These are phyloP conservation scores for Edaphochlamys debaryana DNA, from an alignment of 139 green algal genomes.

Conservation along the genomic window DNA sequence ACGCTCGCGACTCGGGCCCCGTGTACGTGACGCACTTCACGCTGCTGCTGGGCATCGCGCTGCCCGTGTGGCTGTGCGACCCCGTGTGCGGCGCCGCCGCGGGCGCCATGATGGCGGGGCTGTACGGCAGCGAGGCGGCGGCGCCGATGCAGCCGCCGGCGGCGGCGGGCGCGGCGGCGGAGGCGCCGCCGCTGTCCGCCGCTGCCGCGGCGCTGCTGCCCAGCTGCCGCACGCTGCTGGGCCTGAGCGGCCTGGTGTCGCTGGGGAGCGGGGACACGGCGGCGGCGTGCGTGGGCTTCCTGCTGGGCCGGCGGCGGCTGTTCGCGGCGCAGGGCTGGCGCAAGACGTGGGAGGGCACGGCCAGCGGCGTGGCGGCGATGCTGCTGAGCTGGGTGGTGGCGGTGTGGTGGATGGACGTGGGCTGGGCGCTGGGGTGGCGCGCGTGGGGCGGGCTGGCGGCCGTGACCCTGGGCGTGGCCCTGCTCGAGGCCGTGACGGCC, in stretches of 20 bases:
- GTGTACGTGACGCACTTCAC: constrained; percentile 85
- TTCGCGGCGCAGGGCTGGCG: constrained; percentile 30
- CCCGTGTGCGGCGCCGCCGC: constrained; percentile 33
- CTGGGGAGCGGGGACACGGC: constrained; percentile 73
- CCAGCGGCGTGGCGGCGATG: constrained; percentile 57
- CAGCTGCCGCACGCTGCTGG: constrained; percentile 25
- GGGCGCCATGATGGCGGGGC: constrained; percentile 28
- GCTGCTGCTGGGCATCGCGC: constrained; percentile 79
- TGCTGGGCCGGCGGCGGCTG: constrained; percentile 51
- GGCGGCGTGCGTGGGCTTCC: constrained; percentile 65
- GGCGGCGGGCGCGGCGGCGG: neutral
- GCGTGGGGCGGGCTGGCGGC: constrained; percentile 6
- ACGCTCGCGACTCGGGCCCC: constrained; percentile 67
- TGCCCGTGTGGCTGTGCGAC: constrained; percentile 67
- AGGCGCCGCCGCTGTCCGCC: constrained; percentile 4
- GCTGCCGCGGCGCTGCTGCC: constrained; percentile 13
- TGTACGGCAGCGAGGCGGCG: constrained; percentile 21
- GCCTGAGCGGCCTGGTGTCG: constrained; percentile 69
- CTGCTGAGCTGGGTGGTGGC: constrained; percentile 57
- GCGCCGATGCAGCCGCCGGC: neutral
- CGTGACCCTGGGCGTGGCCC: constrained; percentile 60
- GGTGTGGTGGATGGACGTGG: constrained; percentile 32
- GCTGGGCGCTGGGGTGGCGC: neutral
- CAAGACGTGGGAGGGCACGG: constrained; percentile 84
- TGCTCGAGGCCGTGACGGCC: constrained; percentile 79